Conservation (phyloP, 2,329 filamentous ascomycete species). For the Pseudocercospora fijiensis region DNA sequence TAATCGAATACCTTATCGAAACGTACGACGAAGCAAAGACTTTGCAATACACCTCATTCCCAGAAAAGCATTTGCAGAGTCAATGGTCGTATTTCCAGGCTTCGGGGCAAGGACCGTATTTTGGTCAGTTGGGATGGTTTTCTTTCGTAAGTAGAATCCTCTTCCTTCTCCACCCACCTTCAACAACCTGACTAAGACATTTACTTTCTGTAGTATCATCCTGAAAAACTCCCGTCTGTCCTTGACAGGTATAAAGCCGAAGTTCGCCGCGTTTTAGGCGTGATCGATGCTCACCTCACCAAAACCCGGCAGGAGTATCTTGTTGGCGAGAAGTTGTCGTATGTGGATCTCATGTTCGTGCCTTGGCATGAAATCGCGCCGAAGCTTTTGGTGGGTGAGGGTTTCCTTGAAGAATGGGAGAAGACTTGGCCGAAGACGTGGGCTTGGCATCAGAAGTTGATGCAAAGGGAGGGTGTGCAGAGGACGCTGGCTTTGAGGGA, state of each 20-base stretch:
- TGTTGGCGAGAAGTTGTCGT: slow-evolving; percentile 45
- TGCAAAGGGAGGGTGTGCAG: slow-evolving; percentile 32
- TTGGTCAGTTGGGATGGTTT: slow-evolving; percentile 50
- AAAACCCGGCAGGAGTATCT: slow-evolving; percentile 40
- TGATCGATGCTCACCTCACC: slow-evolving; percentile 45
- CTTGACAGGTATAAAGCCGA: slow-evolving; percentile 48
- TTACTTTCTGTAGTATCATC: slow-evolving; percentile 37
- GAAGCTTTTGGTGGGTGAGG: slow-evolving; percentile 31
- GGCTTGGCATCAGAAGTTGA: slow-evolving; percentile 35
- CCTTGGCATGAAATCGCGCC: slow-evolving; percentile 41
- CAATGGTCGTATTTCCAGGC: slow-evolving; percentile 39
- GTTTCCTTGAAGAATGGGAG: slow-evolving; percentile 30
- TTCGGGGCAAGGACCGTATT: slow-evolving; percentile 40
- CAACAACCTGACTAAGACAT: no score
- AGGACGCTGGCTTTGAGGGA: slow-evolving; percentile 31
- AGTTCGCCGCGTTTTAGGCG: slow-evolving; percentile 45
- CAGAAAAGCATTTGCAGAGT: slow-evolving; percentile 29
- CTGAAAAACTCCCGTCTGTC: slow-evolving; percentile 43
- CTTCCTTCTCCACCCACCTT: neutral
- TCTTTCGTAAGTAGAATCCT: slow-evolving; percentile 10
- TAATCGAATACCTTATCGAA: slow-evolving; percentile 33
- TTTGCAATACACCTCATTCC: slow-evolving; percentile 27
- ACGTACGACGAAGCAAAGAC: slow-evolving; percentile 35
- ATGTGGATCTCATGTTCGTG: slow-evolving; percentile 45
- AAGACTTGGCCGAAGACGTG: slow-evolving; percentile 32